Evolutionary conservation across 352 stramenopile genomes (phyloP), one percentile per base, ranked within the genome.

Genomic region (Pythium dissotocum): DNA sequence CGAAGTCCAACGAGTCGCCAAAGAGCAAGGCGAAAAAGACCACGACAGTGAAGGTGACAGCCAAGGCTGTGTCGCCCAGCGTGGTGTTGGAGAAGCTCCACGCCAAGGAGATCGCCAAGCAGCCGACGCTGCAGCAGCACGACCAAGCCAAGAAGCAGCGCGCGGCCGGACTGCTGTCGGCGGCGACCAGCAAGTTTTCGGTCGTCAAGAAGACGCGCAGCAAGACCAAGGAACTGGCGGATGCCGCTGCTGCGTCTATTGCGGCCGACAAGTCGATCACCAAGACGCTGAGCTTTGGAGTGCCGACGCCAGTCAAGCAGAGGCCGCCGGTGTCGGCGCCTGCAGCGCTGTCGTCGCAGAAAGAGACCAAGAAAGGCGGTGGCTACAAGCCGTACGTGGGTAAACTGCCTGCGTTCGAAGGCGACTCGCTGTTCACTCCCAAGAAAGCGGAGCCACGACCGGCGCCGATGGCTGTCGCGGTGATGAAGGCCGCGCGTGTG

Each of bases 331-430:
- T 21, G 32, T 26, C 46, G n/a, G 59, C 56, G 56, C 35, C 56
- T 4, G 35, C 35, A 12, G 53, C 35, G 35, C 12, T 51, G 18
- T 2, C 49, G 0, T 28, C 33, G 24, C 13, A 24, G 33, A 35
- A 28, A 21, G 32, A 70, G 26, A 48, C 30, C n/a, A 67, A 67
- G 46, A 42, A 63, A 14, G 40, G 16, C 14, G 30, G 61, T 40
- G 65, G 26, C 55, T 93, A 89, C 72, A 91, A 82, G 60, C 85
- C 85, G n/a, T 88, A 93, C 70, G 83, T 62, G 38, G 85, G 85
- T 1, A 83, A 82, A 2, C 58, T 93, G 57, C 85, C 85, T 16
- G 70, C 80, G 14, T 81, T 81, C 65, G 74, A 75, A 12, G 81
- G 85, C 2, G 78, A 90, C n/a, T 87, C 83, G 18, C 71, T 80